phyloP scores from a whole-genome alignment of 768 basidiomycete species.

The Tremella yokohamensis region DNA sequence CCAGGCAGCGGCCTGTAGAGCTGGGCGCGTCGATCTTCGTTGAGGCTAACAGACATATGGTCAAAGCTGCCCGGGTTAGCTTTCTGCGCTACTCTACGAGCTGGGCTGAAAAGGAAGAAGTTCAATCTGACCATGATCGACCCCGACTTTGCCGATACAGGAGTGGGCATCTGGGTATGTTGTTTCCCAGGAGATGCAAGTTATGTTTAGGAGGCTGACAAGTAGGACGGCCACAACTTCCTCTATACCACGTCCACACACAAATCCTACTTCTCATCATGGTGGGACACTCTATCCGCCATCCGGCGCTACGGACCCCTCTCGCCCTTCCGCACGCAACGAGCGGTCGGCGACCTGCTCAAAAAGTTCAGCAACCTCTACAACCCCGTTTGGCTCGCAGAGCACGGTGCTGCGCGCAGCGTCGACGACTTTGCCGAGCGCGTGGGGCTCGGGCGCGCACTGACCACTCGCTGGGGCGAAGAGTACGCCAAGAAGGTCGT shows the following conservation, averaged over 20 bases:
- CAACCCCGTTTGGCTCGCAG: slow-evolving; percentile 34
- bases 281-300: slow-evolving; percentile 71
- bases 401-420: slow-evolving; percentile 26
- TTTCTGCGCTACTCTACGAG: neutral
- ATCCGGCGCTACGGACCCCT: slow-evolving; percentile 72
- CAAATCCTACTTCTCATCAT: slow-evolving; percentile 47
- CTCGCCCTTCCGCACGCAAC: slow-evolving; percentile 60
- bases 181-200: slow-evolving; percentile 7
- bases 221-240: slow-evolving; percentile 65
- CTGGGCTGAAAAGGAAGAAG: slow-evolving; percentile 13
- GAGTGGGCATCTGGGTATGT: slow-evolving; percentile 34
- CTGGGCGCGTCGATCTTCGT: slow-evolving; percentile 88
- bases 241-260: slow-evolving; percentile 48
- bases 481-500: slow-evolving; percentile 59
- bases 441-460: slow-evolving; percentile 32
- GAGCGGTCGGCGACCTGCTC: slow-evolving; percentile 41
- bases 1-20: slow-evolving; percentile 64
- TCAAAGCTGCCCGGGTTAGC: slow-evolving; percentile 68
- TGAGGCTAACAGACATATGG: slow-evolving; percentile 61
- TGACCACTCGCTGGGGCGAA: slow-evolving; percentile 58
- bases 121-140: slow-evolving; percentile 34
- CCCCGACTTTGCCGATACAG: slow-evolving; percentile 33
- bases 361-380: slow-evolving; percentile 62
- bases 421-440: slow-evolving; percentile 37
- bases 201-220: too few relatives aligned